Conservation (phyloP, 2,329 filamentous ascomycete genomes). For the Colletotrichum sansevieriae region DNA sequence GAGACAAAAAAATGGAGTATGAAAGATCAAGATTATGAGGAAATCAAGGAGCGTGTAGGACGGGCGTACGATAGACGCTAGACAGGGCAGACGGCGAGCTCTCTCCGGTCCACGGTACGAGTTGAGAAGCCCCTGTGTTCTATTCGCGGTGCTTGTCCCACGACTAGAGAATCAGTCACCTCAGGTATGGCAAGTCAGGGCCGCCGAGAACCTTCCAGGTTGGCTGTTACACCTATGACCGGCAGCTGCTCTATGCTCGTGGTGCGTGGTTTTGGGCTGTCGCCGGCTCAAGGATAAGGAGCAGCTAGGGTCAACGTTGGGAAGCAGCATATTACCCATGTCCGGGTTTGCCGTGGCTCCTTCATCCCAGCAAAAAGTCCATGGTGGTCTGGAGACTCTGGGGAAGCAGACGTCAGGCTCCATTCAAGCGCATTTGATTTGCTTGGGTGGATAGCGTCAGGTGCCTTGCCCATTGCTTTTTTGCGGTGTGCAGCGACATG, state of each 20-base stretch:
- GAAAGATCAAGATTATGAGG: not conserved
- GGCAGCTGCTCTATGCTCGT: not conserved
- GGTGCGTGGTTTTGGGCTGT: constrained; percentile 4
- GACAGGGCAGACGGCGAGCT: constrained; percentile 4
- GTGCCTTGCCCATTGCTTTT: constrained; percentile 27
- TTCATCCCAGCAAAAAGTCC: not conserved
- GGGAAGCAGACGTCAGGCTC: constrained; percentile 12
- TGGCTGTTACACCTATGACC: too few relatives aligned
- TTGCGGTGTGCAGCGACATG: constrained; percentile 14
- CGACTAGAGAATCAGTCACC: not conserved
- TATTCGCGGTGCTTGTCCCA: constrained; percentile 1
- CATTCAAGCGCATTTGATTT: constrained; percentile 12
- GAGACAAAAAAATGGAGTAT: not conserved
- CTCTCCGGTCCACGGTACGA: constrained; percentile 11
- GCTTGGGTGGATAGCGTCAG: constrained; percentile 8
- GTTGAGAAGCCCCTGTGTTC: constrained; percentile 14
- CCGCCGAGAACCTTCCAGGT: not conserved
- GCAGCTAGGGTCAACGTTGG: not conserved
- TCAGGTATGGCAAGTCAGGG: constrained; percentile 8
- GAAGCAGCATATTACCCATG: not conserved
- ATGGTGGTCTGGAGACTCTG: constrained; percentile 23
- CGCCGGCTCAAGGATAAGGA: constrained; percentile 4
- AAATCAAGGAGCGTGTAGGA: constrained; percentile 23
- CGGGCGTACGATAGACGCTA: constrained; percentile 23
- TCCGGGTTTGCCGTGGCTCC: constrained; percentile 23